phyloP scores from a whole-genome alignment of 2,329 filamentous ascomycete genomes.

The Sarocladiaceae sp. region DNA sequence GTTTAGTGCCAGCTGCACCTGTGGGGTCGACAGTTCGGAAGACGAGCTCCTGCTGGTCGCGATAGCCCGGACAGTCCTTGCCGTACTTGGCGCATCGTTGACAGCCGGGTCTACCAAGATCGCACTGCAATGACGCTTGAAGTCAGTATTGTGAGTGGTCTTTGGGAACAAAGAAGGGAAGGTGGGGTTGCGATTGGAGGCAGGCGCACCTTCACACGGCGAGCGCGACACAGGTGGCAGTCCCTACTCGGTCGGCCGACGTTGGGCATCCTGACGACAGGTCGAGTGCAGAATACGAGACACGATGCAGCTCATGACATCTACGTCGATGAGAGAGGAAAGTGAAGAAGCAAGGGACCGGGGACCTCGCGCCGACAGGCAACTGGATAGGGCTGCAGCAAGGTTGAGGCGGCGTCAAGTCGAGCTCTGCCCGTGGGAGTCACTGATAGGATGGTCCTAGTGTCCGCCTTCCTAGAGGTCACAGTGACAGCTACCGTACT shows the following conservation, averaged over 20 bases:
- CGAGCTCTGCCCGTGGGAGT: not conserved
- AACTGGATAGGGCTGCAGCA: not conserved
- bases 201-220: slow-evolving; percentile 35
- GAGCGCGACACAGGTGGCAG: slow-evolving; percentile 34
- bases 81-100: slow-evolving; percentile 38
- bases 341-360: no score
- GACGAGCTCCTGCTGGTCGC: slow-evolving; percentile 33
- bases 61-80: slow-evolving; percentile 33
- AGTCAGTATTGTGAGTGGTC: slow-evolving; percentile 10
- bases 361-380: not conserved
- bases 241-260: slow-evolving; percentile 35
- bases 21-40: slow-evolving; percentile 30
- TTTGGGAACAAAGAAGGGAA: slow-evolving; percentile 2
- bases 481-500: no score
- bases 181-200: not conserved
- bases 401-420: not conserved
- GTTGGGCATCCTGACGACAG: slow-evolving; percentile 30
- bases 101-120: slow-evolving; percentile 33
- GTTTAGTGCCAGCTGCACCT: slow-evolving; percentile 16
- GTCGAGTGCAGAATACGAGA: not conserved
- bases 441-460: no score
- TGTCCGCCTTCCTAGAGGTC: no score
- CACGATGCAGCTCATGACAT: not conserved
- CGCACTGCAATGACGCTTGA: slow-evolving; percentile 25
- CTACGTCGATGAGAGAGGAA: not conserved